phyloP scores from a whole-genome alignment of 1,284 basidiomycete genomes.

The Sphaerobolus stellatus region DNA sequence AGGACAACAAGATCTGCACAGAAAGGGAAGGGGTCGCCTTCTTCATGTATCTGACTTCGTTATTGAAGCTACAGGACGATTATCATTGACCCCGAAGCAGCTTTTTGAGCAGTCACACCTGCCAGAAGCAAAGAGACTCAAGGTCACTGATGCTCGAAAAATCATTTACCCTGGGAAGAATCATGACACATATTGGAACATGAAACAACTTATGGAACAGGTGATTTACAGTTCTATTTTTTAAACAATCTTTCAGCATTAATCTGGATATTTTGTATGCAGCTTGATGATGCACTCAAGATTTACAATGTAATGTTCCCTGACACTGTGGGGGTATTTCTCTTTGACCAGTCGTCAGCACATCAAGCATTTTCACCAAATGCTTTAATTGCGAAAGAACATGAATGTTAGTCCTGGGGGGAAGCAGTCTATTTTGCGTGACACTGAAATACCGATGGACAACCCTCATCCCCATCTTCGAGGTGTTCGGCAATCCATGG shows the following conservation, averaged over 20 bases:
- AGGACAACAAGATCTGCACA: conserved; percentile 19
- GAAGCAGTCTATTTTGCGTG: conserved; percentile 15
- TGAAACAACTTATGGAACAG: conserved; percentile 13
- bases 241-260: too few species aligned
- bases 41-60: conserved; percentile 30
- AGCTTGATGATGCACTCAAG: conserved; percentile 14
- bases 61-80: conserved; percentile 21
- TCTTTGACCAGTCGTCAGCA: conserved; percentile 24
- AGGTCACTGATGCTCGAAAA: conserved; percentile 11
- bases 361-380: conserved; percentile 21
- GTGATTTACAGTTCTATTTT: too few species aligned
- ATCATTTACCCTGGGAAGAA: conserved; percentile 21
- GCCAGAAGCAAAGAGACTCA: conserved; percentile 15
- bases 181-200: conserved; percentile 18
- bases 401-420: conserved; percentile 26
- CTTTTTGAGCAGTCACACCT: conserved; percentile 17
- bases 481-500: conserved; percentile 14
- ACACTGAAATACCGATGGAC: conserved; percentile 18
- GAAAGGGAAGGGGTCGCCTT: conserved; percentile 25
- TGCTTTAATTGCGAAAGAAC: conserved; percentile 21
- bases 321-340: conserved; percentile 13
- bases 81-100: conserved; percentile 18
- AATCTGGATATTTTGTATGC: background rate
- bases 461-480: conserved; percentile 14
- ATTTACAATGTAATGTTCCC: conserved; percentile 14